Conservation (phyloP, 192 early-diverging fungal species). For the Coemansia sp. region DNA sequence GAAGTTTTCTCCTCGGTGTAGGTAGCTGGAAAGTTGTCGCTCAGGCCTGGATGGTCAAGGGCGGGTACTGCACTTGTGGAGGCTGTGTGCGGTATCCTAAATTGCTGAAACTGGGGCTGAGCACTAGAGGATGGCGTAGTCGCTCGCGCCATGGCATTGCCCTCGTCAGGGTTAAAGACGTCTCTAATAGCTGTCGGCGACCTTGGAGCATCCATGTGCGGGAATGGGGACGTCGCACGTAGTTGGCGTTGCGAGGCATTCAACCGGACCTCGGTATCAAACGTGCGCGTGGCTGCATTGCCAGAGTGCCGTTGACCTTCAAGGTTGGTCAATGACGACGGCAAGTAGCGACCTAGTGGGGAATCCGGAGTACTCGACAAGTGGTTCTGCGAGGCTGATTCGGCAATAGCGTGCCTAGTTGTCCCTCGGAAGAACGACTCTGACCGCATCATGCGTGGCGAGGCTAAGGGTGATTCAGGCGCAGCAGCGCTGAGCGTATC, state of each 20-base stretch:
- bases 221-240: neutral
- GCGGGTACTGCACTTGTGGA: constrained; percentile 15
- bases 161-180: neutral
- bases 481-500: neutral
- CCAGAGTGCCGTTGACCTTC: constrained; percentile 16
- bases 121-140: neutral
- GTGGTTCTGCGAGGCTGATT: constrained; percentile 8
- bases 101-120: constrained; percentile 2
- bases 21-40: constrained; percentile 10
- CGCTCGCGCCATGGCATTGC: neutral
- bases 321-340: constrained; percentile 37
- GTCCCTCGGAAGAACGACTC: constrained; percentile 19
- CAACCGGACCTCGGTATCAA: constrained; percentile 3
- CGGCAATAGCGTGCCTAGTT: constrained; percentile 19
- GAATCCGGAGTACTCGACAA: constrained; percentile 32
- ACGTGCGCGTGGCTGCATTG: constrained; percentile 2
- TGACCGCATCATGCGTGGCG: constrained; percentile 14
- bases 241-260: constrained; percentile 1
- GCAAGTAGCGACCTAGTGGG: constrained; percentile 24
- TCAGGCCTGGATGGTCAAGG: constrained; percentile 12
- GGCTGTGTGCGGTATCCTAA: neutral
- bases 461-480: constrained; percentile 5
- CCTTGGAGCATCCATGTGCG: constrained; percentile 4
- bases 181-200: neutral
- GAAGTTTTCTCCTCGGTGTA: constrained; percentile 28